Evolutionary conservation across 352 stramenopile genomes (phyloP), one percentile per base, ranked within the genome.

Genomic region (Sclerospora graminicola): DNA sequence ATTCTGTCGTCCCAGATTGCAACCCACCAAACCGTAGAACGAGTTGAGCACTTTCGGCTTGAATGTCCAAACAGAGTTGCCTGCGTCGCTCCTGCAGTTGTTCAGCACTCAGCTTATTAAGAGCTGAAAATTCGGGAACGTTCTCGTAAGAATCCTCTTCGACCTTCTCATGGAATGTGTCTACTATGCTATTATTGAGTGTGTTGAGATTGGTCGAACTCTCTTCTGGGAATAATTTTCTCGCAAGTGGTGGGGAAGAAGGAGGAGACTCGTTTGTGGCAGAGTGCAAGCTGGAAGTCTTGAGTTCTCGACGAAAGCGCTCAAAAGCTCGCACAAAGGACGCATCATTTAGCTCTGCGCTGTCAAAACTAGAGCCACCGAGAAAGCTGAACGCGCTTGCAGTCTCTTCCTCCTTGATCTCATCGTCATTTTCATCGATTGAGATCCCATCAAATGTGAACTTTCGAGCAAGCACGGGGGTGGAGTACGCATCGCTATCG

Each of bases 401-500:
- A 1, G 18, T 41, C 4, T 68, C 54, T 29, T 70, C 51, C 5
- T 62, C 28, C 32, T 57, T 48, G 19, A 59, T 48, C 31, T 52
- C 61, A 0, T 61, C 40, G 4, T 75, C 64, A 33, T 72, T 45
- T 29, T 79, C 60, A 28, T 78, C 73, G 5, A 80, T 70, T 0
- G 67, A 82, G 1, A 51, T 51, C 29, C 63, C 73, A 26, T 73
- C 66, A 16, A 86, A 86, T 8, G 64, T 74, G 39, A 86, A 72
- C 40, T 68, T 80, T 26, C 67, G 65, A 32, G 60, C 63, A 38
- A 86, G 58, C 23, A 82, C 34, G 0, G 70, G 73, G 5, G 70
- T 84, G n/a, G 68, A 54, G 39, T 75, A 81, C 19, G 73, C 67
- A 10, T 59, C 55, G 2, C 61, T 34, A 10, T 59, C 52, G 36